Evolutionary conservation across 768 basidiomycete species (phyloP).

Genomic region (Auricularia auricula-judae): DNA sequence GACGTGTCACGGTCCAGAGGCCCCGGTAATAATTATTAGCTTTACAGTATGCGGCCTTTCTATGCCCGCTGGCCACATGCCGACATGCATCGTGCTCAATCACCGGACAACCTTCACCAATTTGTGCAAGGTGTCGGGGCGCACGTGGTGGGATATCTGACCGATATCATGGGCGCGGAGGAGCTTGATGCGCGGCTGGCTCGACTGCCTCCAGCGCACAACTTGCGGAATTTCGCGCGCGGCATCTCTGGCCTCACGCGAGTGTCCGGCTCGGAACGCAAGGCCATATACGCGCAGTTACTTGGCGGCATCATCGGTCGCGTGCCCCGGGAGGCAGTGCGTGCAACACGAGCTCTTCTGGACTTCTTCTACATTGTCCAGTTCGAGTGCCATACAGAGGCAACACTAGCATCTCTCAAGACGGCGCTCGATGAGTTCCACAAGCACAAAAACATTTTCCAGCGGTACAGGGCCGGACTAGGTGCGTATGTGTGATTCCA

Average conservation of each 20-base stretch:
- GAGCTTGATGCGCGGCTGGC: conserved; percentile 16
- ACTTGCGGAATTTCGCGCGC: conserved; percentile 5
- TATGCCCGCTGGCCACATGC: conserved; percentile 6
- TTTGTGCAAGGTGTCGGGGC: conserved; percentile 9
- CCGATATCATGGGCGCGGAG: conserved; percentile 8
- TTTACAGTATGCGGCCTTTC: conserved; percentile 6
- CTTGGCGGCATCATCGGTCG: background rate
- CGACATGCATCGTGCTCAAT: conserved; percentile 10
- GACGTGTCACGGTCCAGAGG: no score
- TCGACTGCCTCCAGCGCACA: conserved; percentile 3
- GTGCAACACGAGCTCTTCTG: conserved; percentile 18
- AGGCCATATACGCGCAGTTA: conserved; percentile 5
- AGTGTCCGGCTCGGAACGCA: conserved; percentile 6
- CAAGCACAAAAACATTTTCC: conserved; percentile 13
- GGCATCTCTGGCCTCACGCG: conserved; percentile 6
- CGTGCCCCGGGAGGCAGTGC: background rate
- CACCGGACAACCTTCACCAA: conserved; percentile 13
- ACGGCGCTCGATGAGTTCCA: background rate
- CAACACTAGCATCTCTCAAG: background rate
- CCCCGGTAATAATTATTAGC: no score
- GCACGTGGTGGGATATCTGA: conserved; percentile 7
- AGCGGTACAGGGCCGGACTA: conserved; percentile 21
- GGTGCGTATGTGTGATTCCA: conserved; percentile 1
- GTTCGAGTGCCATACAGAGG: background rate
- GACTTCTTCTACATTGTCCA: conserved; percentile 1